Conservation (phyloP, 495 filamentous ascomycete genomes). For the Talaromyces liani region DNA sequence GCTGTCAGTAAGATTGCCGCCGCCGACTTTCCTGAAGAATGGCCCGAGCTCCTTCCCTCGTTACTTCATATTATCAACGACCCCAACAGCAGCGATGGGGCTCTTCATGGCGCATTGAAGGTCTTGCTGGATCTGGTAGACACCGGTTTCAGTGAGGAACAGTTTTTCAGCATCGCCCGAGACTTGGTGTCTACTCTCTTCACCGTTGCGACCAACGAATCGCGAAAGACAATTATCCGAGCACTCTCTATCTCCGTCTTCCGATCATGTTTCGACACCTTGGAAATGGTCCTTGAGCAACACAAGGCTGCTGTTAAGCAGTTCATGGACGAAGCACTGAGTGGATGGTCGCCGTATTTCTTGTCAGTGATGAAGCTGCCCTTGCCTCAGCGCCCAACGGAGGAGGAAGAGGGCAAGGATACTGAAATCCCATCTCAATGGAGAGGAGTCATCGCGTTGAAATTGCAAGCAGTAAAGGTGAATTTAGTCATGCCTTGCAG, state of each 20-base stretch:
- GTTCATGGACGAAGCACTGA: conserved; percentile 80
- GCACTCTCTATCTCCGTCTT: conserved; percentile 84
- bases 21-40: conserved; percentile 87
- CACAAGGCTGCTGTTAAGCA: conserved; percentile 75
- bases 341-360: conserved; percentile 84
- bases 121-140: conserved; percentile 88
- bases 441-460: conserved; percentile 76
- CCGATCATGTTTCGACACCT: conserved; percentile 81
- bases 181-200: conserved; percentile 78
- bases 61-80: conserved; percentile 67
- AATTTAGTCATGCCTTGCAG: neutral
- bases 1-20: conserved; percentile 95
- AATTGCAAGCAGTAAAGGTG: conserved; percentile 81
- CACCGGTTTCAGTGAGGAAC: conserved; percentile 84
- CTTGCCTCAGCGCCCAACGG: conserved; percentile 55
- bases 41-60: conserved; percentile 76
- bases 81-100: conserved; percentile 57
- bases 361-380: conserved; percentile 59
- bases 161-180: conserved; percentile 82
- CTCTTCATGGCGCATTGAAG: conserved; percentile 81
- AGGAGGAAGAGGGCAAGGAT: conserved; percentile 48
- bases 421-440: conserved; percentile 44
- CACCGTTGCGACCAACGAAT: conserved; percentile 67
- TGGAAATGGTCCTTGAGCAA: conserved; percentile 92
- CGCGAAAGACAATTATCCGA: conserved; percentile 64